Base-by-base conservation (phyloP, 306 rosid species). In the Herpetospermum pedunculosum region DNA sequence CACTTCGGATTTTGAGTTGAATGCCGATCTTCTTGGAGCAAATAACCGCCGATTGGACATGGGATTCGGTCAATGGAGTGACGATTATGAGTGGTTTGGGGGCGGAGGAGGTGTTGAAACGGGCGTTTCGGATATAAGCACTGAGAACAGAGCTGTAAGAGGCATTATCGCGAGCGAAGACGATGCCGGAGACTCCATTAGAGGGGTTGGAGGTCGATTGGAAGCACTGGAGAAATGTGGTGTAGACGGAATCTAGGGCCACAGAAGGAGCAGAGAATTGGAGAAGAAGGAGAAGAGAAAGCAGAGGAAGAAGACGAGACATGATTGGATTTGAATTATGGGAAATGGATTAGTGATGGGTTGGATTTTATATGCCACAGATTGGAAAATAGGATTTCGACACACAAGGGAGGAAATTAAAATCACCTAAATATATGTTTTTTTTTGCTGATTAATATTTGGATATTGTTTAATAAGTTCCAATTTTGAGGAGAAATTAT, bases 121-220 rank as follows among this genome's bases (percentile, higher is more conserved):
- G 69, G 14, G 96, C 81, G 32, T 92, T 92, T 37, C 96, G 81
- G 59, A 92, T 87, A 77, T 92, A 92, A 40, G 87, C 87, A 28
- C 82, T 72, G 48, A 92, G 94, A 30, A 87, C 53, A 1, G 98
- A 72, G 26, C 95, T 52, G 78, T 81, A 90, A 6, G 91, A 79
- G 28, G 88, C 25, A 59, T 83, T 84, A 49, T 72, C 28, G 59
- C 54, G 85, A 21, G 87, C 28, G 46, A 63, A 85, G 53, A 89
- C 44, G 19, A 81, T 74, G 62, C 43, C 9, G 25, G 87, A 79
- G n/a, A 85, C 48, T 21, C 26, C 29, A 37, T 30, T 38, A 1
- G 86, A 19, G 26, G 74, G 46, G 46, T 77, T 65, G 2, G 92
- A 80, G 52, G 73, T 75, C 50, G 81, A 79, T 58, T 81, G 40